phyloP scores from a whole-genome alignment of 805 yeast genomes.

The Wickerhamiella vanderwaltii region DNA sequence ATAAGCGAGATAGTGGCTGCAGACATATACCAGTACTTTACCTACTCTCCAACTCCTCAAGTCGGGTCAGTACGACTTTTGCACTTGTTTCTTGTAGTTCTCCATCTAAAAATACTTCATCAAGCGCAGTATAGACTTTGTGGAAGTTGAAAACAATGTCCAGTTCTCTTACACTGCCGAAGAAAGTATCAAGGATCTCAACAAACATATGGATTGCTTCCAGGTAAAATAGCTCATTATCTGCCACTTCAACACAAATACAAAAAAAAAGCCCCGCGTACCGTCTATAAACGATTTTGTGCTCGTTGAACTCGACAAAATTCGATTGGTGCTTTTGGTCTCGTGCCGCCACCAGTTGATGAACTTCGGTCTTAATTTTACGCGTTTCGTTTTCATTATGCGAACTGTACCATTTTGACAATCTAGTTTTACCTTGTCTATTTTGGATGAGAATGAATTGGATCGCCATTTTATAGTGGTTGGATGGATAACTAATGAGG shows the following conservation, averaged over 20 bases:
- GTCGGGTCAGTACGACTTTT: conserved; percentile 47
- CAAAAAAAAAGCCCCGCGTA: conserved; percentile 88
- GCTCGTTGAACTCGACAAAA: conserved; percentile 57
- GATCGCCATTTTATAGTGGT: conserved; percentile 44
- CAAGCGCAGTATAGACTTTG: conserved; percentile 68
- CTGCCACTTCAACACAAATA: conserved; percentile 65
- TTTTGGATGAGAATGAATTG: conserved; percentile 75
- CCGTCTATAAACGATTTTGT: conserved; percentile 68
- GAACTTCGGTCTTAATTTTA: conserved; percentile 49
- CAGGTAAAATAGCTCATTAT: conserved; percentile 70
- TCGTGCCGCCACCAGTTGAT: conserved; percentile 64
- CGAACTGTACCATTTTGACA: conserved; percentile 64
- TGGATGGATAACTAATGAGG: background rate
- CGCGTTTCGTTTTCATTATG: conserved; percentile 36
- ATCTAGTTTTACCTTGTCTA: conserved; percentile 84
- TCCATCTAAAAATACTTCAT: conserved; percentile 82
- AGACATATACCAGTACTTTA: no score
- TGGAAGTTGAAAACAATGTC: conserved; percentile 87
- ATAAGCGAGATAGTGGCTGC: no score
- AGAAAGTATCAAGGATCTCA: conserved; percentile 74
- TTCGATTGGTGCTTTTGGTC: conserved; percentile 77
- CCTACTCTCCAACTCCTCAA: conserved; percentile 47
- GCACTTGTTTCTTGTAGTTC: conserved; percentile 82
- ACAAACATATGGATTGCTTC: conserved; percentile 82
- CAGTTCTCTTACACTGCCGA: conserved; percentile 84